Evolutionary conservation across 805 yeast species (phyloP).

Genomic region (Torulaspora franciscae): DNA sequence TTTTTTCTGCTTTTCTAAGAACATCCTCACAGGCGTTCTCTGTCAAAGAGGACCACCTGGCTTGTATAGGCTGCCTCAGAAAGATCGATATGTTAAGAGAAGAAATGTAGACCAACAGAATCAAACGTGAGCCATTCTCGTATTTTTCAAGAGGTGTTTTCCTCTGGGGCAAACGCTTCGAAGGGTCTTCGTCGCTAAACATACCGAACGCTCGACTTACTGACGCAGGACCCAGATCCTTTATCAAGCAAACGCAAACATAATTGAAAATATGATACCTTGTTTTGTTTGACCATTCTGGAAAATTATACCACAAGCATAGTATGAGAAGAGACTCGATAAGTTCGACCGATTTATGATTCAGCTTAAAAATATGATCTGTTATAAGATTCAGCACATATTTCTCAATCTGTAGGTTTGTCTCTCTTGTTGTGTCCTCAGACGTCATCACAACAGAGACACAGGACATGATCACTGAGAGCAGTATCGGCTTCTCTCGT

Average conservation of each 20-base stretch:
- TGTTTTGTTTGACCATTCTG: slow-evolving; percentile 76
- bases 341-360: slow-evolving; percentile 65
- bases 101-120: slow-evolving; percentile 52
- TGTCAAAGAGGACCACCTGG: slow-evolving; percentile 48
- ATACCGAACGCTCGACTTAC: slow-evolving; percentile 41
- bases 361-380: slow-evolving; percentile 60
- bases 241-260: slow-evolving; percentile 61
- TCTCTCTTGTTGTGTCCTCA: slow-evolving; percentile 35
- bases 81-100: slow-evolving; percentile 62
- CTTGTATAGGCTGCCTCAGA: slow-evolving; percentile 56
- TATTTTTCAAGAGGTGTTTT: slow-evolving; percentile 23
- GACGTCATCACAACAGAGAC: slow-evolving; percentile 44
- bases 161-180: slow-evolving; percentile 15
- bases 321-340: slow-evolving; percentile 57
- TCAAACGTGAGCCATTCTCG: slow-evolving; percentile 24
- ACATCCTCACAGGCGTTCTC: slow-evolving; percentile 21
- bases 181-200: slow-evolving; percentile 23
- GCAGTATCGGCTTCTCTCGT: slow-evolving; percentile 51
- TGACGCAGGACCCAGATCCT: slow-evolving; percentile 67
- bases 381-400: slow-evolving; percentile 48
- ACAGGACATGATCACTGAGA: slow-evolving; percentile 60
- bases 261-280: slow-evolving; percentile 66
- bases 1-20: not conserved
- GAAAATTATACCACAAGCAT: slow-evolving; percentile 76
- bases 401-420: slow-evolving; percentile 47